Evolutionary conservation across 73 alveolate species (phyloP).

Genomic region (Paramecium bursaria): DNA sequence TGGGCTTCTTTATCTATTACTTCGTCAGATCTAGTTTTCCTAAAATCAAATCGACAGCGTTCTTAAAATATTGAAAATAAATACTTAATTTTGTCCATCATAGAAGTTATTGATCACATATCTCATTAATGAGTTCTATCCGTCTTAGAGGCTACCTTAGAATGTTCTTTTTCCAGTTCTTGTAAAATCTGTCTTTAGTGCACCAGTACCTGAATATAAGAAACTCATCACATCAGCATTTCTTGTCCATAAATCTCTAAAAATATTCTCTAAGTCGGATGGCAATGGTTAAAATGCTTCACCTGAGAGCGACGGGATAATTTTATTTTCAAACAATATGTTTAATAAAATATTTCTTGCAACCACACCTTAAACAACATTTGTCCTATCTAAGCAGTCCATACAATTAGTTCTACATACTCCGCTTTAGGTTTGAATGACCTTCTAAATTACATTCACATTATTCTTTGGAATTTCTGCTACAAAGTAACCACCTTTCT

Average conservation of each 20-base stretch:
- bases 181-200: constrained; percentile 97
- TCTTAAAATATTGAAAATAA: neutral
- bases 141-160: constrained; percentile 91
- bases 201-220: constrained; percentile 97
- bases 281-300: constrained; percentile 92
- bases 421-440: constrained; percentile 78
- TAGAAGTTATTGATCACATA: constrained; percentile 92
- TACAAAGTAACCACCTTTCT: constrained; percentile 75
- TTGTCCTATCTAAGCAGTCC: constrained; percentile 98
- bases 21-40: constrained; percentile 67
- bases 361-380: constrained; percentile 94
- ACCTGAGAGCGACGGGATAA: constrained; percentile 79
- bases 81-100: constrained; percentile 90
- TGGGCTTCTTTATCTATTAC: neutral
- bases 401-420: constrained; percentile 96
- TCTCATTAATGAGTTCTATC: constrained; percentile 85
- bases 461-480: constrained; percentile 37
- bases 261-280: constrained; percentile 82
- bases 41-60: constrained; percentile 65
- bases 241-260: constrained; percentile 96
- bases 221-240: constrained; percentile 92
- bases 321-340: constrained; percentile 75
- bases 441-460: constrained; percentile 62
- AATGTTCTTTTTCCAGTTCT: constrained; percentile 97
- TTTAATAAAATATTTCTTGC: constrained; percentile 80